phyloP scores from a whole-genome alignment of 1,139 yeast genomes.

The Entelexis paramagnoliae region DNA sequence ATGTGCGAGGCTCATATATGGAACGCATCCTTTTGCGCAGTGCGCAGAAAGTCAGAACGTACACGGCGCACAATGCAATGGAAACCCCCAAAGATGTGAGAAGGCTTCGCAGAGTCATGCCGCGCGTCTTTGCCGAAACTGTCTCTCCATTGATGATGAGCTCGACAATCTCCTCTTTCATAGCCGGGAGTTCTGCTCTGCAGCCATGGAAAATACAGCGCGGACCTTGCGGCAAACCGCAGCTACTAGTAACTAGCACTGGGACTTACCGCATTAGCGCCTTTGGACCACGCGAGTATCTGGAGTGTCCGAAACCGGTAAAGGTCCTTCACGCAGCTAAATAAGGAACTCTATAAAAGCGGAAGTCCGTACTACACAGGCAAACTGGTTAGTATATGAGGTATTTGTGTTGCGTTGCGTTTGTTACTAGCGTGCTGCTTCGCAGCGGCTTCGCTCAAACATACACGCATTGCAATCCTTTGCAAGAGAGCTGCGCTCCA shows the following conservation, averaged over 20 bases:
- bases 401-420: not conserved
- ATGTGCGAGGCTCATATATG: constrained; percentile 29
- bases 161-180: constrained; percentile 20
- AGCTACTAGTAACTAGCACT: too few relatives aligned
- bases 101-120: constrained; percentile 26
- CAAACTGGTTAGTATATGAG: not conserved
- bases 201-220: not conserved
- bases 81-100: constrained; percentile 27
- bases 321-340: not conserved
- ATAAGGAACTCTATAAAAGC: too few relatives aligned
- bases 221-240: too few relatives aligned
- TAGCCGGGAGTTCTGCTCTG: not conserved
- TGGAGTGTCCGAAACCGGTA: not conserved
- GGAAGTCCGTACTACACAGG: too few relatives aligned
- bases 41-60: constrained; percentile 25
- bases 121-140: constrained; percentile 19
- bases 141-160: constrained; percentile 17
- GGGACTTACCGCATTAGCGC: not conserved
- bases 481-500: constrained; percentile 17
- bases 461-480: constrained; percentile 24
- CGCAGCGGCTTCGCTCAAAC: constrained; percentile 15
- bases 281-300: not conserved
- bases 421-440: constrained; percentile 1
- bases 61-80: constrained; percentile 23
- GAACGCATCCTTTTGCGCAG: constrained; percentile 25